These are phyloP conservation scores for Malassezia sympodialis DNA, from an alignment of 1,284 basidiomycete species.

Conservation along the genomic window DNA sequence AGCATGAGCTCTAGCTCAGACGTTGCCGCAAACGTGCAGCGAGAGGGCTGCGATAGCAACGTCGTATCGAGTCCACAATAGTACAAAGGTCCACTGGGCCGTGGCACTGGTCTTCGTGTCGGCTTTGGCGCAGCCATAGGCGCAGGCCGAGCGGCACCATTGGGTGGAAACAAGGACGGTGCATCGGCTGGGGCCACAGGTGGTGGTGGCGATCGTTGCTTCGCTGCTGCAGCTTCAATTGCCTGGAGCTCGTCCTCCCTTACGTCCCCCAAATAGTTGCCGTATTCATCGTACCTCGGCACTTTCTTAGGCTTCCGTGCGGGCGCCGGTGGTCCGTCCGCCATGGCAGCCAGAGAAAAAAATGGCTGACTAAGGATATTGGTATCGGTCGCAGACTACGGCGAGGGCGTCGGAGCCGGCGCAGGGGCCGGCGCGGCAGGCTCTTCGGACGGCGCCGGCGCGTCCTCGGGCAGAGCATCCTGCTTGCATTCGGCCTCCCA, in stretches of 20 bases:
- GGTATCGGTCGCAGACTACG: constrained; percentile 11
- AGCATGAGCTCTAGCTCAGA: constrained; percentile 29
- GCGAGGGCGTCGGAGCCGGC: background rate
- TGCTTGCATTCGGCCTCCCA: background rate
- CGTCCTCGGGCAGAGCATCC: background rate
- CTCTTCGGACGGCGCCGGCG: background rate
- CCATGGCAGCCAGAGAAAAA: constrained; percentile 5
- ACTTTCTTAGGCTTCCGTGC: constrained; percentile 9
- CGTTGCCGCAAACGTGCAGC: constrained; percentile 3
- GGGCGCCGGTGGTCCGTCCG: background rate
- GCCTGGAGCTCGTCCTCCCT: background rate
- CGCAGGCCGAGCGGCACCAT: background rate
- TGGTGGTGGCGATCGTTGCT: background rate
- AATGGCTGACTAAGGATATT: constrained; percentile 1
- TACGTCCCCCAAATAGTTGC: constrained; percentile 18
- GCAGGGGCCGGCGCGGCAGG: constrained; percentile 1
- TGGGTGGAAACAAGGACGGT: background rate
- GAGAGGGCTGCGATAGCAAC: background rate
- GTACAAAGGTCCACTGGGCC: background rate
- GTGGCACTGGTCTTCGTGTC: too few relatives aligned
- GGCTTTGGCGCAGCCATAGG: background rate
- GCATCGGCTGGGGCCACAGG: background rate
- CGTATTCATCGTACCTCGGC: constrained; percentile 15
- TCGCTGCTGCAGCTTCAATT: background rate
- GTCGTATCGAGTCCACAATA: constrained; percentile 6